Evolutionary conservation across 2,329 filamentous ascomycete genomes (phyloP).

Genomic region (Cladosporium velox): DNA sequence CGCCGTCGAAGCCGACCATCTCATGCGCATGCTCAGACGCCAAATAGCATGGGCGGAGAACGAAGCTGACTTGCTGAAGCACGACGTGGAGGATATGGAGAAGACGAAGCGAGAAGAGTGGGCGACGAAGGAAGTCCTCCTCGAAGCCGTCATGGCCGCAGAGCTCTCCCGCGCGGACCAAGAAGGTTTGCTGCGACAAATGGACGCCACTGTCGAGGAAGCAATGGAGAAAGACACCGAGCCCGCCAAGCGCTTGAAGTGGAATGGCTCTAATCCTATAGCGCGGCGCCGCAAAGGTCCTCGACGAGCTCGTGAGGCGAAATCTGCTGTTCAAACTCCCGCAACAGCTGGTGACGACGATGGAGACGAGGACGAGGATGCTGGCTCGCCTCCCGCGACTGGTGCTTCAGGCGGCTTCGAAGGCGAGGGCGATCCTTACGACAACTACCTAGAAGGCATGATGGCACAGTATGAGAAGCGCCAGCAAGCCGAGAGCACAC

Average conservation of each 20-base stretch:
- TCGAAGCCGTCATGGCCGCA: constrained; percentile 74
- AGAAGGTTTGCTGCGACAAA: constrained; percentile 38
- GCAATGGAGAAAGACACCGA: constrained; percentile 42
- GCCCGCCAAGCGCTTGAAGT: constrained; percentile 37
- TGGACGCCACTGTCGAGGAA: constrained; percentile 37
- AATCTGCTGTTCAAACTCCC: constrained; percentile 7
- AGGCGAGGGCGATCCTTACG: constrained; percentile 38
- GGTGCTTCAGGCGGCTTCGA: constrained; percentile 36
- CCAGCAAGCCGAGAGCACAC: constrained; percentile 31
- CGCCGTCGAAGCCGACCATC: constrained; percentile 63
- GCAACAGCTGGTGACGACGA: constrained; percentile 19
- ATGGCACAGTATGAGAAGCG: constrained; percentile 30
- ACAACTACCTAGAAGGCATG: constrained; percentile 35
- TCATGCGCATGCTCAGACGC: constrained; percentile 63
- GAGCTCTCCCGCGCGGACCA: constrained; percentile 56
- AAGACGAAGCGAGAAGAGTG: constrained; percentile 70
- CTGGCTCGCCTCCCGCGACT: constrained; percentile 32
- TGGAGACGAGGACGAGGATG: constrained; percentile 22
- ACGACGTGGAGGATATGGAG: constrained; percentile 68
- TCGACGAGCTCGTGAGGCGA: constrained; percentile 3
- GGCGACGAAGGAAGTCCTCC: constrained; percentile 74
- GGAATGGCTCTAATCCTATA: constrained; percentile 29
- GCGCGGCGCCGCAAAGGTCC: neutral
- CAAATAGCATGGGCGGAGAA: constrained; percentile 73
- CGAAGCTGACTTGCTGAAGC: constrained; percentile 64